phyloP scores from a whole-genome alignment of 2,329 filamentous ascomycete species.

The Cercospora citrullina region DNA sequence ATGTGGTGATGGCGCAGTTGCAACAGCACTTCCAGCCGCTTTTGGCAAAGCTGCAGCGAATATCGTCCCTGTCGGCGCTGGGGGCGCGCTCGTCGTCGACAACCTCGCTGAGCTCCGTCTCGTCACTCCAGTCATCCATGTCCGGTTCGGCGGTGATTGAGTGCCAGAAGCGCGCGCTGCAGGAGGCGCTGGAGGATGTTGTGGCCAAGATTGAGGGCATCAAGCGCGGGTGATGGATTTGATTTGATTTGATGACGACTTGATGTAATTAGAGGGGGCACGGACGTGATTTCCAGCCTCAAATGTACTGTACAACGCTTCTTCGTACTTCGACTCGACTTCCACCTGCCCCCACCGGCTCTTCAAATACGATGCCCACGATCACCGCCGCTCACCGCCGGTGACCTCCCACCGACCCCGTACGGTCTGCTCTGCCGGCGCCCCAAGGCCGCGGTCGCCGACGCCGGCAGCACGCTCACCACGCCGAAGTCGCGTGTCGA shows the following conservation, averaged over 20 bases:
- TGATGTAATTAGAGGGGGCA: not conserved
- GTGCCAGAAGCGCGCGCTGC: conserved; percentile 3
- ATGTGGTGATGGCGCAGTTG: conserved; percentile 12
- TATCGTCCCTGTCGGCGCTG: not conserved
- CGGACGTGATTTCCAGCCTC: not conserved
- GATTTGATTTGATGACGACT: not conserved
- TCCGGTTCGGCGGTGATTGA: not conserved
- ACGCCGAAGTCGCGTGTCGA: not conserved
- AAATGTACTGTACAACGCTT: not conserved
- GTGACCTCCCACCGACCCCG: not conserved
- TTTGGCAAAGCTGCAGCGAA: conserved; percentile 7
- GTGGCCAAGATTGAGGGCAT: not conserved
- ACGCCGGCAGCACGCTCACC: not conserved
- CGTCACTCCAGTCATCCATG: not conserved
- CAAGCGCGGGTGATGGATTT: not conserved
- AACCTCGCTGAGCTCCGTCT: not conserved
- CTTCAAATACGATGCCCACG: not conserved
- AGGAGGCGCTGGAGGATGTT: not conserved
- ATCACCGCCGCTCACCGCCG: too few species aligned
- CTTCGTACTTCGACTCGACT: not conserved
- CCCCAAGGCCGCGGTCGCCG: not conserved
- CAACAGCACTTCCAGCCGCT: conserved; percentile 14
- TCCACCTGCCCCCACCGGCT: not conserved
- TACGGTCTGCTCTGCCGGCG: not conserved
- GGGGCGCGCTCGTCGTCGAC: not conserved